These are phyloP conservation scores for Corniculantispora saksenae DNA, from an alignment of 2,329 filamentous ascomycete species.

Conservation along the genomic window DNA sequence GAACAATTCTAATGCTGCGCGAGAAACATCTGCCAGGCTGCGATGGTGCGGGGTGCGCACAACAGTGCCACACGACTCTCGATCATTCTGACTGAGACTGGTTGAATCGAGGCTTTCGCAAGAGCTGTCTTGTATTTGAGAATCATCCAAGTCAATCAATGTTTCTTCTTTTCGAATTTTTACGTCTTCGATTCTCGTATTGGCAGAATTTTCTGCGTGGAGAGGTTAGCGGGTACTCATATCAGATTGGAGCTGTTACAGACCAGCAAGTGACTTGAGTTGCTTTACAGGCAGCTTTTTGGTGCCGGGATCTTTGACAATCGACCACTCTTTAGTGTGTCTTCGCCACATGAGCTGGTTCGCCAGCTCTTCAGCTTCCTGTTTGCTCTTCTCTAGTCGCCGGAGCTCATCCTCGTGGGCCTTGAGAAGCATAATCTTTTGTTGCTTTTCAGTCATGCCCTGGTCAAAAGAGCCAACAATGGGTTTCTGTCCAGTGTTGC, in stretches of 20 bases:
- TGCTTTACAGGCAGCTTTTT: not conserved
- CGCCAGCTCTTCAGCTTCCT: slow-evolving; percentile 32
- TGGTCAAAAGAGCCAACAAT: slow-evolving; percentile 37
- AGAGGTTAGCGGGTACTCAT: not conserved
- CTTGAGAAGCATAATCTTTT: slow-evolving; percentile 35
- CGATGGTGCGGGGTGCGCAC: slow-evolving; percentile 36
- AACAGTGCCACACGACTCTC: slow-evolving; percentile 39
- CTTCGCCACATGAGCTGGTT: slow-evolving; percentile 46
- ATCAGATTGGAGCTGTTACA: not conserved
- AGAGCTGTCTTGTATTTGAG: not conserved
- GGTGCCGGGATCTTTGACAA: slow-evolving; percentile 51
- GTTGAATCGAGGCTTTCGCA: slow-evolving; percentile 3
- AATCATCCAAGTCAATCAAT: slow-evolving; percentile 20
- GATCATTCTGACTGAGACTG: not conserved
- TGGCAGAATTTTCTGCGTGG: not conserved
- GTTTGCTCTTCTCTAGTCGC: slow-evolving; percentile 44
- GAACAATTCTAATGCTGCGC: slow-evolving; percentile 33
- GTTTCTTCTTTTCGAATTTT: not conserved
- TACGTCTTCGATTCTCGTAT: not conserved
- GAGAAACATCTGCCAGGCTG: slow-evolving; percentile 27
- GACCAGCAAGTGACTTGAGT: not conserved
- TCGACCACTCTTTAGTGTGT: slow-evolving; percentile 52
- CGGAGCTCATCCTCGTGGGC: slow-evolving; percentile 41
- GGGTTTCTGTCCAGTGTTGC: slow-evolving; percentile 33
- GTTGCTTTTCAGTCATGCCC: slow-evolving; percentile 37